Percentiles rank a stretch among this genome's conserved stretches.
Evolutionary conservation across 1,139 yeast species (phyloP).

Genomic region (Chernovozyma aurita): DNA sequence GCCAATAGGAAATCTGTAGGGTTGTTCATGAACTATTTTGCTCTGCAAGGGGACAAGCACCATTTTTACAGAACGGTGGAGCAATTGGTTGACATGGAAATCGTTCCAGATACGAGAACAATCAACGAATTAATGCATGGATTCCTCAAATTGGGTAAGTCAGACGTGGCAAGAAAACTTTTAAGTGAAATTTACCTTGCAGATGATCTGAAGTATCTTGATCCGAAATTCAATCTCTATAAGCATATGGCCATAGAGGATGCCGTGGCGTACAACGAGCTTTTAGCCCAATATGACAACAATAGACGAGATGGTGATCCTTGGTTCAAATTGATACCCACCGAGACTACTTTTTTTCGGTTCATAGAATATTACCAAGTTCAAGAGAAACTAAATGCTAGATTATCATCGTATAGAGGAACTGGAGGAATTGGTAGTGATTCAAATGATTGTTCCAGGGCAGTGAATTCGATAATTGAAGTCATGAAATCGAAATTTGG

Average conservation of each 20-base stretch:
- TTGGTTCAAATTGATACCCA: constrained; percentile 13
- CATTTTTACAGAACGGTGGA: background rate
- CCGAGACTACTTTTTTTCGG: constrained; percentile 24
- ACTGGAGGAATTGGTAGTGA: too few species aligned
- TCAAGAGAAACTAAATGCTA: background rate
- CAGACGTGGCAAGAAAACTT: background rate
- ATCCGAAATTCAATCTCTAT: constrained; percentile 1
- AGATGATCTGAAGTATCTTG: background rate
- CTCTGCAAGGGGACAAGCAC: background rate
- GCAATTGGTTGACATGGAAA: background rate
- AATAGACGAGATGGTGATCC: background rate
- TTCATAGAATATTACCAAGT: constrained; percentile 14
- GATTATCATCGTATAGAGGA: background rate
- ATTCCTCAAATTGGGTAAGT: background rate
- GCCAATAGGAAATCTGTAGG: constrained; percentile 6
- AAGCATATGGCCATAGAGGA: constrained; percentile 1
- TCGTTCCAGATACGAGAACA: constrained; percentile 2
- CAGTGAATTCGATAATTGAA: constrained; percentile 14
- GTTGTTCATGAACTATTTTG: constrained; percentile 1
- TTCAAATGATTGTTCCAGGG: background rate
- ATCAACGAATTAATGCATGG: constrained; percentile 1
- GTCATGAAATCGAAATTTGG: constrained; percentile 16
- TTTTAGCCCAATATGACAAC: background rate
- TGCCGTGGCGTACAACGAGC: constrained; percentile 1
- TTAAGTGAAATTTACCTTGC: background rate